Percentiles rank a stretch among this genome's conserved stretches.
Evolutionary conservation across 2,329 filamentous ascomycete genomes (phyloP).

Genomic region (Alternaria rosae): DNA sequence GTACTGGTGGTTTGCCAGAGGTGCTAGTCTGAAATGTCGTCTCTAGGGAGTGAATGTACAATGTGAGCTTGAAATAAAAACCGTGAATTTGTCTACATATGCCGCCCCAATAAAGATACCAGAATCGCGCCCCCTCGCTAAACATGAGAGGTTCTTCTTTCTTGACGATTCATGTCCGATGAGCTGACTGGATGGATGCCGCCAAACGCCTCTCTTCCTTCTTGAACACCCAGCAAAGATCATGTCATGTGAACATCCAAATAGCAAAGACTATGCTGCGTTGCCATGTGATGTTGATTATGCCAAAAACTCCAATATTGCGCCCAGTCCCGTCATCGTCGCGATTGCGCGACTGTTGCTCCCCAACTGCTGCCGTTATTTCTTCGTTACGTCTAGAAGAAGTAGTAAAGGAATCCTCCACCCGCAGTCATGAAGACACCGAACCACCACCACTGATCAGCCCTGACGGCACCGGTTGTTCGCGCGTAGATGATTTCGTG

Average conservation of each 20-base stretch:
- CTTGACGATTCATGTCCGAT: not conserved
- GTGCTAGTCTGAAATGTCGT: too few relatives aligned
- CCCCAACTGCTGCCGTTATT: not conserved
- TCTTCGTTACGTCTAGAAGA: conserved; percentile 38
- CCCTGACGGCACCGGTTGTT: conserved; percentile 48
- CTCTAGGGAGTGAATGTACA: too few relatives aligned
- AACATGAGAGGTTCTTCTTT: too few relatives aligned
- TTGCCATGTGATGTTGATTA: not conserved
- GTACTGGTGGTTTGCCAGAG: too few relatives aligned
- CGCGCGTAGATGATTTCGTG: conserved; percentile 50
- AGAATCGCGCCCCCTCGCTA: not conserved
- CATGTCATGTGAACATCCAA: not conserved
- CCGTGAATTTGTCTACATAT: not conserved
- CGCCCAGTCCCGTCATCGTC: not conserved
- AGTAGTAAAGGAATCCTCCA: conserved; percentile 58
- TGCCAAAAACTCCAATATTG: not conserved
- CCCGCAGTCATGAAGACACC: conserved; percentile 57
- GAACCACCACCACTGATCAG: conserved; percentile 60
- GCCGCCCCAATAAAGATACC: not conserved
- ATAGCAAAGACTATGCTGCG: not conserved
- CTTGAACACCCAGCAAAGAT: not conserved
- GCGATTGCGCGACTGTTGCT: not conserved
- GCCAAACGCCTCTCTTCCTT: not conserved
- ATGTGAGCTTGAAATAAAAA: too few relatives aligned
- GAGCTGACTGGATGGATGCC: not conserved